phyloP scores from a whole-genome alignment of 2,329 filamentous ascomycete genomes.

The Metarhizium robertsii region DNA sequence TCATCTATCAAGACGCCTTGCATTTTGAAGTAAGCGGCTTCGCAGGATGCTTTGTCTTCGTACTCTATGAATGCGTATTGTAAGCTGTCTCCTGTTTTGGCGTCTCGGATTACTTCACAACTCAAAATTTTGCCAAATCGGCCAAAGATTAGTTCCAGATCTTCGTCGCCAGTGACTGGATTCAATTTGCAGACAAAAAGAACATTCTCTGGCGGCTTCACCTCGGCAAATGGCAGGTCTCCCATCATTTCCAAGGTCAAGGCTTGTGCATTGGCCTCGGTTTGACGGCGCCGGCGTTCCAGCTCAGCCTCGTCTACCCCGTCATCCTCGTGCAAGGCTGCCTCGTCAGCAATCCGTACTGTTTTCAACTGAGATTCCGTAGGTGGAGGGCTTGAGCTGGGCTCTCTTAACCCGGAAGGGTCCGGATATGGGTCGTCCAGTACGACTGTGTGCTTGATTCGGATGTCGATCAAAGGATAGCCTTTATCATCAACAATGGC shows the following conservation, averaged over 20 bases:
- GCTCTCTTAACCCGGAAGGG: conserved; percentile 65
- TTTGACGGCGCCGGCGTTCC: conserved; percentile 73
- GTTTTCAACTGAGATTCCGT: conserved; percentile 81
- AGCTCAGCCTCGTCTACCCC: conserved; percentile 64
- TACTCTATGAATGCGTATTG: conserved; percentile 99
- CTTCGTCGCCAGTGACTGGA: conserved; percentile 88
- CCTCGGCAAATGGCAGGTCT: conserved; percentile 92
- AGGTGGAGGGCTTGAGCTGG: conserved; percentile 70
- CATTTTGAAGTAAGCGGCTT: conserved; percentile 98
- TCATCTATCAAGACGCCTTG: conserved; percentile 95
- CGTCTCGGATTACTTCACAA: conserved; percentile 92
- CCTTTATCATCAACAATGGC: conserved; percentile 81
- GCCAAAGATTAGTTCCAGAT: conserved; percentile 91
- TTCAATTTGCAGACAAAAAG: conserved; percentile 98
- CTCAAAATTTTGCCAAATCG: conserved; percentile 92
- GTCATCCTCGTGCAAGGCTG: conserved; percentile 66
- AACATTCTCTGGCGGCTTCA: conserved; percentile 94
- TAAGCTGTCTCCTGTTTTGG: conserved; percentile 85
- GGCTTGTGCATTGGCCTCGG: conserved; percentile 87
- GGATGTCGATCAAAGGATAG: conserved; percentile 84
- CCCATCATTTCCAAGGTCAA: conserved; percentile 96
- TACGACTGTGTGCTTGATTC: conserved; percentile 84
- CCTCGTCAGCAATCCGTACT: conserved; percentile 84
- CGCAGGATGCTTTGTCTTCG: conserved; percentile 83
- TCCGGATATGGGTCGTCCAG: conserved; percentile 90